Conservation (phyloP, 2,329 filamentous ascomycete genomes). For the Juglanconis oblonga region DNA sequence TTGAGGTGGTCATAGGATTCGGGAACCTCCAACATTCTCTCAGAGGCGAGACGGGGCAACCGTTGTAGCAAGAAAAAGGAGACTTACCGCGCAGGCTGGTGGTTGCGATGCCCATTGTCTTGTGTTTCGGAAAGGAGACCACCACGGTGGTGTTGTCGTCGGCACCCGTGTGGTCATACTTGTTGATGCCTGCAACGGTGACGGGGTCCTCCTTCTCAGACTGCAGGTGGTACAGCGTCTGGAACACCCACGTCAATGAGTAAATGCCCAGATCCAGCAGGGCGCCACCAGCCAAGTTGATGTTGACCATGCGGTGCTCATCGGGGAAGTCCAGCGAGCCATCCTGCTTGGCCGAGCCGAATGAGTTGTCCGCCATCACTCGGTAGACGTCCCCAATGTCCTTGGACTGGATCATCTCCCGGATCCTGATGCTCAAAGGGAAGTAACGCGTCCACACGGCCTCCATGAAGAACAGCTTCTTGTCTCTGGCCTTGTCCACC, state of each 20-base stretch:
- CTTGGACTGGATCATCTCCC: constrained; percentile 58
- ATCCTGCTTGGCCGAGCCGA: constrained; percentile 57
- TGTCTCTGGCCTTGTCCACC: constrained; percentile 67
- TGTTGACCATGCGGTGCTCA: constrained; percentile 75
- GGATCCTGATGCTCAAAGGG: constrained; percentile 73
- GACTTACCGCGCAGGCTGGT: constrained; percentile 52
- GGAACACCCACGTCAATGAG: constrained; percentile 86
- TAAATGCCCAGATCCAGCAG: constrained; percentile 87
- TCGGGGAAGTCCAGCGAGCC: constrained; percentile 55
- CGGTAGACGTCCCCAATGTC: constrained; percentile 61
- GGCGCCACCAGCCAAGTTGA: constrained; percentile 76
- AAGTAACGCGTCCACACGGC: constrained; percentile 90
- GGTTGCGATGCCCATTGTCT: constrained; percentile 69
- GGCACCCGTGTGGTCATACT: constrained; percentile 66
- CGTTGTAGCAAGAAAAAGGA: no score
- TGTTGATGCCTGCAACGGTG: constrained; percentile 67
- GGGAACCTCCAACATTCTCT: no score
- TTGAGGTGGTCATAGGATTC: no score
- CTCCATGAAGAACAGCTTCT: constrained; percentile 77
- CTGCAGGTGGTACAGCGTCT: constrained; percentile 80
- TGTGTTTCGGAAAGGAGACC: constrained; percentile 67
- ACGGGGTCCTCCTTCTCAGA: constrained; percentile 63
- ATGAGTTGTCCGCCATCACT: constrained; percentile 58
- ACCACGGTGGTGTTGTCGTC: constrained; percentile 80
- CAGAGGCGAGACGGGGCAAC: no score